Percentiles rank a stretch among this genome's conserved stretches.
Conservation (phyloP, 2,329 filamentous ascomycete species). For the Ophiostoma australiae region DNA sequence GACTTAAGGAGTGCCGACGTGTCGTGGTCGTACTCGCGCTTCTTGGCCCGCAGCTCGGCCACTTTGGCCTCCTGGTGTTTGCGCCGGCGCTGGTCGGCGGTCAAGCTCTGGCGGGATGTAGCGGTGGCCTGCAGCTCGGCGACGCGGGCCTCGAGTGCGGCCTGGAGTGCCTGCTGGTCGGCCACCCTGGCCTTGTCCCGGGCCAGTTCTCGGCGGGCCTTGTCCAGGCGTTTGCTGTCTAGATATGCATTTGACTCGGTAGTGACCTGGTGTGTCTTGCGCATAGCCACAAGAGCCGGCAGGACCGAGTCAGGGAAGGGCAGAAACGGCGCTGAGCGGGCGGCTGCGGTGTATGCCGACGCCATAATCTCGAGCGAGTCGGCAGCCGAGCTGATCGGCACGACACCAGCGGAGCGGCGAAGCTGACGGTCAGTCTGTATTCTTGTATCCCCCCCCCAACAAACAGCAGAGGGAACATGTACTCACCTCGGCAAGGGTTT, state of each 20-base stretch:
- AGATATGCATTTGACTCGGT: slow-evolving; percentile 60
- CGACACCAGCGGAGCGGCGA: slow-evolving; percentile 17
- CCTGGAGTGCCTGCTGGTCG: slow-evolving; percentile 53
- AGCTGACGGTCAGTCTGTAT: slow-evolving; percentile 27
- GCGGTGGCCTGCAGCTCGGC: slow-evolving; percentile 49
- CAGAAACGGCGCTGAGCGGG: slow-evolving; percentile 58
- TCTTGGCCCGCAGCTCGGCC: slow-evolving; percentile 55
- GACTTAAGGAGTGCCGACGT: slow-evolving; percentile 57
- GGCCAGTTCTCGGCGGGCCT: slow-evolving; percentile 41
- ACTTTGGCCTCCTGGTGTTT: slow-evolving; percentile 60
- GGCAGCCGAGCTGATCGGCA: slow-evolving; percentile 28
- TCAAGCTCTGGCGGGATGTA: slow-evolving; percentile 53
- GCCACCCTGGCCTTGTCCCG: slow-evolving; percentile 46
- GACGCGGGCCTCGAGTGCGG: slow-evolving; percentile 54
- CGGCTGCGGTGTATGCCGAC: slow-evolving; percentile 60
- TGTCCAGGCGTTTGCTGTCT: slow-evolving; percentile 34
- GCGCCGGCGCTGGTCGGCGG: slow-evolving; percentile 56
- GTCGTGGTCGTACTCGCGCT: slow-evolving; percentile 55
- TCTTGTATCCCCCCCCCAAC: background rate
- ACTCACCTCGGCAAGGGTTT: slow-evolving; percentile 44
- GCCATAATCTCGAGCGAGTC: slow-evolving; percentile 50
- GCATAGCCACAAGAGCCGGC: slow-evolving; percentile 65
- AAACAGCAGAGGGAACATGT: background rate
- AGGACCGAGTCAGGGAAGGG: slow-evolving; percentile 63
- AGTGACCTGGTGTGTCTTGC: slow-evolving; percentile 60